phyloP scores from a whole-genome alignment of 2,329 filamentous ascomycete genomes.

The Phialophora verrucosa region DNA sequence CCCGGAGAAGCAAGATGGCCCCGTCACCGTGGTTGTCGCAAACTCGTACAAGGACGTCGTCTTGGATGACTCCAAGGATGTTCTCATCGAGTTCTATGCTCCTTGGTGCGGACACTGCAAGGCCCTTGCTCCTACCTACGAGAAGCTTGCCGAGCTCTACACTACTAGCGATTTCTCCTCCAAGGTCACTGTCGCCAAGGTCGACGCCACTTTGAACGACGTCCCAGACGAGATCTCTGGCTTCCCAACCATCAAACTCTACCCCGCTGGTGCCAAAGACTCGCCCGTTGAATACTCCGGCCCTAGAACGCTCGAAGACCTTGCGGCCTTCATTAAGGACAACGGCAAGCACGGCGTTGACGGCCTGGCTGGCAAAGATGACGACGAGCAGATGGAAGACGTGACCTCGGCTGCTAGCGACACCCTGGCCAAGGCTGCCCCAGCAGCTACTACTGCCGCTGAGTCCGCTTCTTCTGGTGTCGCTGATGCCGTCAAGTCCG shows the following conservation, averaged over 20 bases:
- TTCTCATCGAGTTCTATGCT: slow-evolving; percentile 97
- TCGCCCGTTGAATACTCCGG: slow-evolving; percentile 85
- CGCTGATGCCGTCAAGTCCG: slow-evolving; percentile 33
- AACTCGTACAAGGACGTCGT: slow-evolving; percentile 93
- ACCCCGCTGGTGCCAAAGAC: slow-evolving; percentile 85
- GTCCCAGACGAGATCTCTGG: slow-evolving; percentile 95
- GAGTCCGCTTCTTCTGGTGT: slow-evolving; percentile 70
- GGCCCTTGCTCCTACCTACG: slow-evolving; percentile 71
- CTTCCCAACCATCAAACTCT: slow-evolving; percentile 99
- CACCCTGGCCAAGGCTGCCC: slow-evolving; percentile 40
- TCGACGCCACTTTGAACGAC: slow-evolving; percentile 95
- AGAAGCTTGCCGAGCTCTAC: slow-evolving; percentile 66
- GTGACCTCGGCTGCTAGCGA: slow-evolving; percentile 48
- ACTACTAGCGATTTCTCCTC: slow-evolving; percentile 56
- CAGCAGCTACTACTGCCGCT: slow-evolving; percentile 38
- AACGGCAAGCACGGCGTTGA: slow-evolving; percentile 88
- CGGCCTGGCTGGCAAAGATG: slow-evolving; percentile 63
- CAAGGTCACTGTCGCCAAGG: slow-evolving; percentile 78
- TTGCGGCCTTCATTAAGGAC: slow-evolving; percentile 90
- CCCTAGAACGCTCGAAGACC: slow-evolving; percentile 85
- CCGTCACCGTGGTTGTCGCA: slow-evolving; percentile 87
- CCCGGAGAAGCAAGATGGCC: slow-evolving; percentile 88
- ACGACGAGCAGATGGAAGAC: slow-evolving; percentile 65
- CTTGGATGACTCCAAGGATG: slow-evolving; percentile 92
- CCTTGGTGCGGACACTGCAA: slow-evolving; percentile 79